phyloP scores from a whole-genome alignment of 495 filamentous ascomycete species.

The Monascus purpureus region DNA sequence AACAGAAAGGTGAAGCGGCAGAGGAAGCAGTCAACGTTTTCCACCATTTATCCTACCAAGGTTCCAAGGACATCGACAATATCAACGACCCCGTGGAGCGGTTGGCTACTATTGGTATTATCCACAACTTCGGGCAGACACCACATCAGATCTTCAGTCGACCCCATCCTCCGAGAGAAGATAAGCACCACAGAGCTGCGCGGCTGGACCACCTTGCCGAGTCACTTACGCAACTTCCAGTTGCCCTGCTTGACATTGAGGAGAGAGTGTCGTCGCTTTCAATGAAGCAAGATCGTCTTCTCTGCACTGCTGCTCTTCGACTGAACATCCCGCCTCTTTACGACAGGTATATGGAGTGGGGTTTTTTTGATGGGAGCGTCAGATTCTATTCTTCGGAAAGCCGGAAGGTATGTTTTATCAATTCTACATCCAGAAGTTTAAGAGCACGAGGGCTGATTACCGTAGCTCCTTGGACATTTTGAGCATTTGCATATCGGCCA shows the following conservation, averaged over 20 bases:
- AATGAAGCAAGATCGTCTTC: slow-evolving; percentile 73
- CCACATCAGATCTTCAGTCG: slow-evolving; percentile 85
- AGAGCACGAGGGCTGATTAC: slow-evolving; percentile 5
- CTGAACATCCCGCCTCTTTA: slow-evolving; percentile 76
- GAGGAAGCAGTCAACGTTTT: slow-evolving; percentile 89
- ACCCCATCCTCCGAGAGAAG: slow-evolving; percentile 61
- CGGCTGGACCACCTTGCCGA: slow-evolving; percentile 68
- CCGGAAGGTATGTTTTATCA: slow-evolving; percentile 36
- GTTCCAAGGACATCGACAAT: slow-evolving; percentile 80
- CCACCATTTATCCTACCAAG: slow-evolving; percentile 87
- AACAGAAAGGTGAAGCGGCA: slow-evolving; percentile 88
- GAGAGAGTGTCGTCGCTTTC: slow-evolving; percentile 69
- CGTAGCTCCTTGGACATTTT: slow-evolving; percentile 57
- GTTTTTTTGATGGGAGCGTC: slow-evolving; percentile 82
- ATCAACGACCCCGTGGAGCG: slow-evolving; percentile 81
- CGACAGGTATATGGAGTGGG: slow-evolving; percentile 93
- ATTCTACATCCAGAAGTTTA: neutral
- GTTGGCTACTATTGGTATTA: slow-evolving; percentile 79
- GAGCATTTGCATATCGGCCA: slow-evolving; percentile 89
- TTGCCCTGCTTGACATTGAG: slow-evolving; percentile 65
- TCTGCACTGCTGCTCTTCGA: slow-evolving; percentile 70
- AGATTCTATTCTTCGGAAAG: slow-evolving; percentile 76
- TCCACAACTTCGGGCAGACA: slow-evolving; percentile 97
- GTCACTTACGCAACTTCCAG: slow-evolving; percentile 64
- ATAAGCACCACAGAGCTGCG: slow-evolving; percentile 39